Base-by-base conservation (phyloP, 169 alveolate species). In the Plasmodium inui region DNA sequence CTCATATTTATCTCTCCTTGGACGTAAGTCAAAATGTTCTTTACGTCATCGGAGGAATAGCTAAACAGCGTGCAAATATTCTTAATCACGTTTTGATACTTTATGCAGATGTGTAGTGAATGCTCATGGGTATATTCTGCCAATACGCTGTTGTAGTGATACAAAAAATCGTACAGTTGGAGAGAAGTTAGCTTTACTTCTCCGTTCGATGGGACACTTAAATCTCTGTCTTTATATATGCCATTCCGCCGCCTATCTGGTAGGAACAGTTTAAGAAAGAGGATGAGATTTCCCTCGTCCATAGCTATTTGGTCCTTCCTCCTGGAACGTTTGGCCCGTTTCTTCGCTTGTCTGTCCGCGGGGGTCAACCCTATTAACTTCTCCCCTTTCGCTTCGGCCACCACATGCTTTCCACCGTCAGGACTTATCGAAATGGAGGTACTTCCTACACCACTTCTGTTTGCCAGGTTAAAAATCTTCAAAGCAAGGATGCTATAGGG, bases 51-150 rank as follows among this genome's bases (percentile, higher is more conserved):
- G 10, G 26, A 19, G 14, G 53, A n/a, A n/a, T 41, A 79, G 73
- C 50, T 22, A n/a, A 90, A n/a, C 39, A 39, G 3, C 3, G 79
- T 90, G 26, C 28, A 67, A 41, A 79, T 90, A 5, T 28, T 41
- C 70, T 61, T 79, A 22, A 90, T 50, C 2, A 71, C 28, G 39
- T 70, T 41, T 6, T 81, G 82, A 70, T 19, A 90, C 19, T 90
- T 90, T 81, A 90, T 46, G 55, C 94, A 90, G 3, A 90, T 32
- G 34, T 34, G 73, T 5, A 90, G 79, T 14, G 83, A 28, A 17
- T 90, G 71, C 19, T 26, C 73, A 19, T 90, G 14, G 30, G 71
- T 5, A 34, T 84, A 61, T 22, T 81, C 92, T 8, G 41, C 67
- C 28, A 90, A 5, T 12, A 90, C 46, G 22, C 72, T 90, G 28